Evolutionary conservation across 2,329 filamentous ascomycete species (phyloP).

Genomic region (Colletotrichum graminicola): DNA sequence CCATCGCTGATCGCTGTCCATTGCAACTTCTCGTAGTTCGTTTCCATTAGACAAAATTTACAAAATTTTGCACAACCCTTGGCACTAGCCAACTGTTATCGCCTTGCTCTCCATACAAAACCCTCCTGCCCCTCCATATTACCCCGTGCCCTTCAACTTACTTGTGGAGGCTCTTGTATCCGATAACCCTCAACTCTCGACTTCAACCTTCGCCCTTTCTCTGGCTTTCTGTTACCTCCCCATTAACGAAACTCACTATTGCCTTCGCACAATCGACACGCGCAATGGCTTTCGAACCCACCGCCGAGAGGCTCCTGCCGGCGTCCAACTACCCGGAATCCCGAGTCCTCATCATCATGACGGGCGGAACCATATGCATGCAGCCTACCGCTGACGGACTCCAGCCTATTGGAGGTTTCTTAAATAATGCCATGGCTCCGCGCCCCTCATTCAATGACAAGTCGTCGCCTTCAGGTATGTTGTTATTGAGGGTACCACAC

Average conservation of each 20-base stretch:
- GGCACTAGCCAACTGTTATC: conserved; percentile 33
- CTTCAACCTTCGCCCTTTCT: neutral
- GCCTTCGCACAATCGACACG: neutral
- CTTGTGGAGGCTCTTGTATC: conserved; percentile 29
- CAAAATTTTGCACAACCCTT: conserved; percentile 38
- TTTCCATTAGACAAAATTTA: conserved; percentile 39
- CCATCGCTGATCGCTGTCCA: conserved; percentile 35
- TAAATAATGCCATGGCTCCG: conserved; percentile 84
- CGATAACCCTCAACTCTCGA: conserved; percentile 32
- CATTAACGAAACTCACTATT: neutral
- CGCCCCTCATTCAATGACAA: conserved; percentile 88
- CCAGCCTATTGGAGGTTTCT: conserved; percentile 82
- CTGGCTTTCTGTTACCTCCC: neutral
- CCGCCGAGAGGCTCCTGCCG: conserved; percentile 29
- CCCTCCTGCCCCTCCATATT: conserved; percentile 33
- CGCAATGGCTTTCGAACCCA: conserved; percentile 33
- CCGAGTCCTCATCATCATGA: conserved; percentile 89
- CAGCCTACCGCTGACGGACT: conserved; percentile 83
- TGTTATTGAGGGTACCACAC: neutral
- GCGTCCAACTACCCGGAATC: conserved; percentile 71
- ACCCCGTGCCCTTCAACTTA: conserved; percentile 39
- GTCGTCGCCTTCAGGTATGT: conserved; percentile 63
- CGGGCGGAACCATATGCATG: conserved; percentile 93
- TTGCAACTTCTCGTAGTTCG: conserved; percentile 22
- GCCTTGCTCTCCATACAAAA: conserved; percentile 38